phyloP scores from a whole-genome alignment of 1,139 yeast species.

The Suhomyces anneliseae region DNA sequence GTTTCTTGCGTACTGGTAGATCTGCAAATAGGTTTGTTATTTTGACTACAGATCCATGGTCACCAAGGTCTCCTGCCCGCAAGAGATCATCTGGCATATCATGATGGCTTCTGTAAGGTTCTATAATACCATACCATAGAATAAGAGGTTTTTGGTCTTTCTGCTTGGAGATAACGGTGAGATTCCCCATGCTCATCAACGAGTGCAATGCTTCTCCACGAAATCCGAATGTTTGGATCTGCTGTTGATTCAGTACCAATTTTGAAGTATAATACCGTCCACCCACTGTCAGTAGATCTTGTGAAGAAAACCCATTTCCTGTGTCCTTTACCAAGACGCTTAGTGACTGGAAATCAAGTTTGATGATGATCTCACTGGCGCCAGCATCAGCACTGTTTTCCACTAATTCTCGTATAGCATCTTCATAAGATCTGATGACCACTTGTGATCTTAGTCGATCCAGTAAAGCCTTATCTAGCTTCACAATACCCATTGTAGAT shows the following conservation, averaged over 20 bases:
- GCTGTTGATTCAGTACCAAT: constrained; percentile 50
- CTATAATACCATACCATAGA: background rate
- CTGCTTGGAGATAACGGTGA: constrained; percentile 35
- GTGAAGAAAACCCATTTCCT: constrained; percentile 67
- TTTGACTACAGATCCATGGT: constrained; percentile 53
- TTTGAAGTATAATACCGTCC: constrained; percentile 76
- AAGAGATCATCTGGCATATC: background rate
- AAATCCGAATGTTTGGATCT: constrained; percentile 69
- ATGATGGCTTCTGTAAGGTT: background rate
- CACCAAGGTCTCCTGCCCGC: background rate
- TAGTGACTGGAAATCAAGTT: constrained; percentile 56
- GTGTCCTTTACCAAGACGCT: constrained; percentile 73
- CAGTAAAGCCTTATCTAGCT: background rate
- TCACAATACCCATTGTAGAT: background rate
- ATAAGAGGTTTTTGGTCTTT: background rate
- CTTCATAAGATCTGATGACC: constrained; percentile 7
- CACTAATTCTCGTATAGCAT: constrained; percentile 69
- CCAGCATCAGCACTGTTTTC: constrained; percentile 82
- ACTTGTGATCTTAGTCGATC: constrained; percentile 4
- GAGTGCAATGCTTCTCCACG: constrained; percentile 78
- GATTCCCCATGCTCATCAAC: constrained; percentile 38
- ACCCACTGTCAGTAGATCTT: constrained; percentile 61
- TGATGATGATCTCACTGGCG: constrained; percentile 59
- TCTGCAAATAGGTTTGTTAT: constrained; percentile 51
- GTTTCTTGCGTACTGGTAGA: constrained; percentile 57